phyloP scores from a whole-genome alignment of 2,329 filamentous ascomycete species.

The Lasiodiplodia sp. region DNA sequence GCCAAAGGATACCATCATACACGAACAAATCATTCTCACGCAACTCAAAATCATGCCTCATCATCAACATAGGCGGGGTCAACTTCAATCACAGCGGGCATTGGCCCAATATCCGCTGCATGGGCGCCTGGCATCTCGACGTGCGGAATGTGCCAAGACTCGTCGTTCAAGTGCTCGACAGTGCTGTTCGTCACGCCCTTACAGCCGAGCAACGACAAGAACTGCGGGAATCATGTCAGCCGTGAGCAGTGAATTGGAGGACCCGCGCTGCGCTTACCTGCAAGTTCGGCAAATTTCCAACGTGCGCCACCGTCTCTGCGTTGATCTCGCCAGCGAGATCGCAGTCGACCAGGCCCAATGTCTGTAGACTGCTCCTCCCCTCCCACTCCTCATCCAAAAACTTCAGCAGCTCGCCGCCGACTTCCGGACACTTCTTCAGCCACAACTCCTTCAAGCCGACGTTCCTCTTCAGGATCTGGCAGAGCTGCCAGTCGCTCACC shows the following conservation, averaged over 20 bases:
- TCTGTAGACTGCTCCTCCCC: slow-evolving; percentile 32
- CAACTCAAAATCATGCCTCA: slow-evolving; percentile 17
- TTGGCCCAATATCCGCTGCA: slow-evolving; percentile 19
- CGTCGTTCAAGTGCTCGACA: slow-evolving; percentile 36
- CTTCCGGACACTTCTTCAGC: slow-evolving; percentile 35
- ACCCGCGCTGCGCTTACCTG: slow-evolving; percentile 34
- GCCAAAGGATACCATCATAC: not conserved
- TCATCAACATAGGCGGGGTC: slow-evolving; percentile 40
- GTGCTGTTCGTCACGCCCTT: slow-evolving; percentile 35
- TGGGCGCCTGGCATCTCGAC: slow-evolving; percentile 33
- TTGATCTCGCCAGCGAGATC: slow-evolving; percentile 35
- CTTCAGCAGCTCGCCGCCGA: slow-evolving; percentile 36
- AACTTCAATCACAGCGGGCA: slow-evolving; percentile 40
- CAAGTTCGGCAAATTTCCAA: slow-evolving; percentile 34
- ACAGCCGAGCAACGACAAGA: slow-evolving; percentile 40
- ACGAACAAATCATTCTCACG: not conserved
- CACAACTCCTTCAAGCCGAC: slow-evolving; percentile 36
- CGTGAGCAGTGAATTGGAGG: not conserved
- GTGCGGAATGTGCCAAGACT: slow-evolving; percentile 39
- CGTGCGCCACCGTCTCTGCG: slow-evolving; percentile 34
- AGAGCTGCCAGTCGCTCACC: slow-evolving; percentile 35
- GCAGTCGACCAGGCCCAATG: slow-evolving; percentile 37
- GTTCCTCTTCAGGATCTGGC: slow-evolving; percentile 33
- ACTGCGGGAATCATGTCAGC: slow-evolving; percentile 34
- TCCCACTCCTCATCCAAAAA: slow-evolving; percentile 37